Conservation (phyloP, 2,329 filamentous ascomycete species). For the Pezicula radicicola region DNA sequence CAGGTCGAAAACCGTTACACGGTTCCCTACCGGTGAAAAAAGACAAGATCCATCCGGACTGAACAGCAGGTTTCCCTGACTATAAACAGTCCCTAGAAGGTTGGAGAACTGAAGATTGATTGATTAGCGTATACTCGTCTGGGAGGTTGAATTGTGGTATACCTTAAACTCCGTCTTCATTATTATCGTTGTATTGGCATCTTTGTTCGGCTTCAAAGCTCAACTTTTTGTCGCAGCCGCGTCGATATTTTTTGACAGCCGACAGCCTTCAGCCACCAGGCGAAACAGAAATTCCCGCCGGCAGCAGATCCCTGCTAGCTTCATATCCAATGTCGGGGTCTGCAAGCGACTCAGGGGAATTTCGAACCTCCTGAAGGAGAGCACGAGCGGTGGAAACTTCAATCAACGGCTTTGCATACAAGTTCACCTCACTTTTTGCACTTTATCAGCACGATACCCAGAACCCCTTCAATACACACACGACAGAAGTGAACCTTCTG, state of each 20-base stretch:
- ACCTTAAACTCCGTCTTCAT: slow-evolving; percentile 99
- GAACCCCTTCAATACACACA: not conserved
- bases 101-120: slow-evolving; percentile 87
- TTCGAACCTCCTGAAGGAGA: slow-evolving; percentile 11
- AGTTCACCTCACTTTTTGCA: not conserved
- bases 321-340: slow-evolving; percentile 2
- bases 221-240: slow-evolving; percentile 9
- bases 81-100: slow-evolving; percentile 95
- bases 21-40: slow-evolving; percentile 93
- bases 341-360: slow-evolving; percentile 6
- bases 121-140: slow-evolving; percentile 19
- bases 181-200: slow-evolving; percentile 34
- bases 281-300: slow-evolving; percentile 5
- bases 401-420: not conserved
- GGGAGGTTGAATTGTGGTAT: slow-evolving; percentile 16
- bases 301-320: not conserved
- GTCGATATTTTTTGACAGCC: slow-evolving; percentile 8
- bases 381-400: not conserved
- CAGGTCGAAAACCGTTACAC: slow-evolving; percentile 93
- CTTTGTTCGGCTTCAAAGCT: slow-evolving; percentile 5
- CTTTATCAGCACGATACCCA: not conserved
- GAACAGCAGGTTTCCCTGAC: slow-evolving; percentile 95
- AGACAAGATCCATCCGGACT: slow-evolving; percentile 94
- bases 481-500: not conserved
- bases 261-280: not conserved